Base-by-base conservation (phyloP, 2,329 filamentous ascomycete species). In the Curvularia lunata region DNA sequence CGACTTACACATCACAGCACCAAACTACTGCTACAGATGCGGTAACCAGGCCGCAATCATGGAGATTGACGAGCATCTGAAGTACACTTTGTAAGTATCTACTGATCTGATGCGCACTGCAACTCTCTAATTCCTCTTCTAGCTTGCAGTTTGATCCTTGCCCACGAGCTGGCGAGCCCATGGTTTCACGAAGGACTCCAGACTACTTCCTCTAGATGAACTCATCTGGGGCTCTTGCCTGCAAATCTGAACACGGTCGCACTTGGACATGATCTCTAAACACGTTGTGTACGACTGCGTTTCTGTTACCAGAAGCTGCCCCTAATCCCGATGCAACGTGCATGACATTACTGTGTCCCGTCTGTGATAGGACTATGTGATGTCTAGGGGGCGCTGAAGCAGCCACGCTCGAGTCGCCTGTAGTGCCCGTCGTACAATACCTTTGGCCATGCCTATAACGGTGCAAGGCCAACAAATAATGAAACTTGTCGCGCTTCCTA, bases 1-100 rank as follows among this genome's bases (percentile, higher is more conserved):
- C 42, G 12, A 61, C 75, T 80, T 54, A 80, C 68, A 62, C 63
- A 42, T 45, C 18, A 38, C 60, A 84, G 82, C 82, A 66, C 81
- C 81, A 38, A 84, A 85, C 68, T 99, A 99, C 84, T 99, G 94
- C 83, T 98, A 99, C 85, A 88, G 95, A 78, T 99, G 95, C 76
- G 95, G 95, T 75, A 99, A 99, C 81, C 95, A 98, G 81, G 95
- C 95, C 56, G 95, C 95, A n/a, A 98, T 99, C 78, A 99, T 99
- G 95, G 95, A 98, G 81, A 99, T 99, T 79, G 95, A 98, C 68
- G 95, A 99, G 82, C 93, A 98, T 79, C 83, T 99, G 76, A 98
- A 99, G 84, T 99, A 98, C 81, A 98, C 95, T 74, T 98, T 99
- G 94, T 97, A 86, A 80, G 92, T 88, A 30, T n/a, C 30, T 28